Base-by-base conservation (phyloP, 192 early-diverging fungal genomes). In the Mortierella alpina region DNA sequence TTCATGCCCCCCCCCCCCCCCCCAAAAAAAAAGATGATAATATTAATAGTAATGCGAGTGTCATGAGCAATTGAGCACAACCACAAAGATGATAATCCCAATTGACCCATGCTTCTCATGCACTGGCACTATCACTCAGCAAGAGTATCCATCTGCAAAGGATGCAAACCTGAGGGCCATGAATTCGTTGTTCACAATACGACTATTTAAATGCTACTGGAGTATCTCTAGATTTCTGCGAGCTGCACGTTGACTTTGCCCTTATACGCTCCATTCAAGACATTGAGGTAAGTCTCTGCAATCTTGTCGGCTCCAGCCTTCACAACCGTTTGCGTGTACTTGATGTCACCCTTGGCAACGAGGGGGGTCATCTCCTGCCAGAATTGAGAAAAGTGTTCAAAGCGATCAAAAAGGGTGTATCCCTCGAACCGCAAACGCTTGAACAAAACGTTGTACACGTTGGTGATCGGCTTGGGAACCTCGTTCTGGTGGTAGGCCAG, bases 391-490 rank as follows among this genome's bases (percentile, higher is more conserved):
- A 47, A 60, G 5, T 51, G 13, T 7, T 70, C 68, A 44, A 45
- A 58, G n/a, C 42, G 40, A 40, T 60, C 57, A 18, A 42, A 70
- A 1, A 70, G 57, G 0, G 68, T 60, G 40, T 60, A 70, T 6
- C 68, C 68, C 13, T 70, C 58, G 44, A 55, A 60, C n/a, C 57
- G 56, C 49, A 70, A 59, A 20, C 50, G 57, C 49, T 70, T 70
- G 46, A 48, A n/a, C 56, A 70, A 41, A 14, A 60, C 60, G 31
- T 60, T 60, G 68, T 51, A 17, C 48, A 51, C 5, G 68, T 70
- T 70, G 47, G 8, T 44, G 58, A 49, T 56, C 10, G 58, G 48
- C n/a, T 51, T 5, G 22, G 68, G 40, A 2, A 11, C 5, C 10
- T 40, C 54, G 9, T 47, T 49, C 39, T 70, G 47, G 31, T 60